Evolutionary conservation across 2,329 filamentous ascomycete genomes (phyloP).

Genomic region (Neodidymelliopsis sp.): DNA sequence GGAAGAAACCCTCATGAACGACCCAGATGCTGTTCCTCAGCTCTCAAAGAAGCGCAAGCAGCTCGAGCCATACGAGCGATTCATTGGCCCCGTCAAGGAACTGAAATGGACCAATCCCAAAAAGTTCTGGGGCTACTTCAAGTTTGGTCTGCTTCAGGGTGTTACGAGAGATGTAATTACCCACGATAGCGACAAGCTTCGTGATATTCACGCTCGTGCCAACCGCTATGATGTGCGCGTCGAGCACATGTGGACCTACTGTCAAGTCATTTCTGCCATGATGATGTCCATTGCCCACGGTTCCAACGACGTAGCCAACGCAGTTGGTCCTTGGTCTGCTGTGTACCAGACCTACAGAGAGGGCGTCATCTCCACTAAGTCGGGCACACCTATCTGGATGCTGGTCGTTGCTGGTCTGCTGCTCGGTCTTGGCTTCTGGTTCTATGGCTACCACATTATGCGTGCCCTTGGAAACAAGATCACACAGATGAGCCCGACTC

Average conservation of each 20-base stretch:
- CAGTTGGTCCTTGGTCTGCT: conserved; percentile 62
- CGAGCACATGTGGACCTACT: conserved; percentile 58
- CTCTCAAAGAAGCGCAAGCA: conserved; percentile 25
- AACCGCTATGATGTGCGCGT: conserved; percentile 56
- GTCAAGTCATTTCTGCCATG: conserved; percentile 62
- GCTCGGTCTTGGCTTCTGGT: conserved; percentile 66
- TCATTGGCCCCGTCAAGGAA: conserved; percentile 45
- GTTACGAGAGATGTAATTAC: conserved; percentile 53
- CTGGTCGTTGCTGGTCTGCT: conserved; percentile 61
- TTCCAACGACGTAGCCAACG: conserved; percentile 71
- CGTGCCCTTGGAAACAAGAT: conserved; percentile 67
- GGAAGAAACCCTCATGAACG: conserved; percentile 22
- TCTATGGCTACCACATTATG: conserved; percentile 71
- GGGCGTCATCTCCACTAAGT: conserved; percentile 55
- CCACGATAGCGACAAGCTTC: conserved; percentile 51
- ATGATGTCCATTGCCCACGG: conserved; percentile 77
- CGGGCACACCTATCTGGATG: conserved; percentile 67
- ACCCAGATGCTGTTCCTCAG: conserved; percentile 17
- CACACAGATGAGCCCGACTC: conserved; percentile 66
- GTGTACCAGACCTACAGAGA: conserved; percentile 68
- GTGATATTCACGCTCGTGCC: conserved; percentile 52
- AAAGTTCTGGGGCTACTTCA: conserved; percentile 50
- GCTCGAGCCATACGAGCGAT: conserved; percentile 45
- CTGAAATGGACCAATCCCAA: conserved; percentile 42
- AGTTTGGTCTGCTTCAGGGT: conserved; percentile 54